A percentile compares a stretch with the other conserved stretches of the same genome.
phyloP scores from a whole-genome alignment of 1,139 yeast genomes.

The Zygosaccharomyces sapae region DNA sequence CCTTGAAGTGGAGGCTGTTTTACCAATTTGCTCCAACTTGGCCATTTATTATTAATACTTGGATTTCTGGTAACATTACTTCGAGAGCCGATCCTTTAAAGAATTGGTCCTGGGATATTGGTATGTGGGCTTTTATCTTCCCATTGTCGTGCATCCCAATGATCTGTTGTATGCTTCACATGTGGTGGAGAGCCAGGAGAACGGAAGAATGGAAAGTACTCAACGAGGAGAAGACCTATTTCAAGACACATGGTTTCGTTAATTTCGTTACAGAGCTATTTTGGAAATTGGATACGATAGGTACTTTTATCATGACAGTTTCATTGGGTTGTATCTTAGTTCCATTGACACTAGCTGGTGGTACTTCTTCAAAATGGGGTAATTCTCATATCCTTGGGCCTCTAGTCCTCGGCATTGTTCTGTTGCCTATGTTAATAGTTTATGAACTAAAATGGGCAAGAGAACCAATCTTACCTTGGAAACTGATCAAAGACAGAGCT shows the following conservation, averaged over 20 bases:
- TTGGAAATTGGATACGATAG: constrained; percentile 56
- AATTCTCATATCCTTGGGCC: constrained; percentile 58
- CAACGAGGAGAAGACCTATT: constrained; percentile 31
- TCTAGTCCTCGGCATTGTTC: constrained; percentile 55
- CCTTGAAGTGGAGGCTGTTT: constrained; percentile 65
- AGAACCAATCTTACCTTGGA: constrained; percentile 56
- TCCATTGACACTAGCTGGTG: constrained; percentile 60
- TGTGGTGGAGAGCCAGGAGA: constrained; percentile 51
- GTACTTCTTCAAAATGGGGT: constrained; percentile 48
- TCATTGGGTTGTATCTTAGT: constrained; percentile 50
- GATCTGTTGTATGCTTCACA: constrained; percentile 49
- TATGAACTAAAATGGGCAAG: constrained; percentile 55
- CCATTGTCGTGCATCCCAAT: constrained; percentile 63
- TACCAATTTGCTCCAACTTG: constrained; percentile 60
- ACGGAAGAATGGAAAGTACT: constrained; percentile 45
- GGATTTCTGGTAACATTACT: constrained; percentile 64
- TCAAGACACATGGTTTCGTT: constrained; percentile 29
- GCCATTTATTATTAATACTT: constrained; percentile 71
- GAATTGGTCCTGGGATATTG: constrained; percentile 70
- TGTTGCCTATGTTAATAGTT: constrained; percentile 49
- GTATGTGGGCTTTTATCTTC: constrained; percentile 75
- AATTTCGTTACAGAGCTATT: constrained; percentile 26
- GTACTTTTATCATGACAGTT: constrained; percentile 47
- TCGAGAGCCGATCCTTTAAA: constrained; percentile 37
- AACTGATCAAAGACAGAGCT: constrained; percentile 59